Percentiles rank a stretch among this genome's conserved stretches.
Conservation (phyloP, 2,329 filamentous ascomycete genomes). For the Epichloe brachyelytri region DNA sequence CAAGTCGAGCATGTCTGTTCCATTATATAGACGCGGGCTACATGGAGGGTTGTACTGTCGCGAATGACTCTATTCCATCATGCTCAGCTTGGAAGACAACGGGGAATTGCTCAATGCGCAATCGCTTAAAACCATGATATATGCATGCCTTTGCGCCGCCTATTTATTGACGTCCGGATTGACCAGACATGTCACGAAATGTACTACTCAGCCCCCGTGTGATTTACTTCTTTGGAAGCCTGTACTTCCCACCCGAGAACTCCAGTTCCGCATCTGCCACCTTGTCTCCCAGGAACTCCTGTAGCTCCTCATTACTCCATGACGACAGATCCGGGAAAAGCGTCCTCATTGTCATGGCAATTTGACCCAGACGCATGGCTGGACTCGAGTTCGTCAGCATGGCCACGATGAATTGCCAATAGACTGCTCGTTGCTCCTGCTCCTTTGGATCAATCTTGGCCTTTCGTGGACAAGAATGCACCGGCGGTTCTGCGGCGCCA, state of each 20-base stretch:
- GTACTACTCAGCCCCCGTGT: not conserved
- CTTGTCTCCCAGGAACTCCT: slow-evolving; percentile 68
- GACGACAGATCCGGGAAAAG: slow-evolving; percentile 77
- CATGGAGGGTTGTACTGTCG: no score
- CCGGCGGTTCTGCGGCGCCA: slow-evolving; percentile 10
- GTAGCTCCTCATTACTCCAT: slow-evolving; percentile 79
- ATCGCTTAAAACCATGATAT: no score
- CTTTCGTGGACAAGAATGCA: slow-evolving; percentile 33
- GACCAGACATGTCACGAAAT: no score
- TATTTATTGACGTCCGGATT: no score
- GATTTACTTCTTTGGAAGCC: slow-evolving; percentile 44
- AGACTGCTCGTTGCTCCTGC: slow-evolving; percentile 48
- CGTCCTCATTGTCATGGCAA: slow-evolving; percentile 93
- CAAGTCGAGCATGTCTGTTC: no score
- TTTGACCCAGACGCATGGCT: slow-evolving; percentile 66
- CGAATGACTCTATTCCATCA: no score
- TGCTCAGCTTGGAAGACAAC: no score
- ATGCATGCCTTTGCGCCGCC: no score
- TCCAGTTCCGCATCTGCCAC: slow-evolving; percentile 60
- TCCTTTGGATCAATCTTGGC: slow-evolving; percentile 51
- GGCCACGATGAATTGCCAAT: slow-evolving; percentile 83
- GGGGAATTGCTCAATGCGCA: no score
- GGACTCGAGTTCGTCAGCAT: slow-evolving; percentile 88
- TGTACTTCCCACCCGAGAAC: slow-evolving; percentile 57
- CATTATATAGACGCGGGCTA: no score